A percentile compares a stretch with the other conserved stretches of the same genome.
Evolutionary conservation across 2,329 filamentous ascomycete genomes (phyloP).

Genomic region (Cladophialophora yegresii): DNA sequence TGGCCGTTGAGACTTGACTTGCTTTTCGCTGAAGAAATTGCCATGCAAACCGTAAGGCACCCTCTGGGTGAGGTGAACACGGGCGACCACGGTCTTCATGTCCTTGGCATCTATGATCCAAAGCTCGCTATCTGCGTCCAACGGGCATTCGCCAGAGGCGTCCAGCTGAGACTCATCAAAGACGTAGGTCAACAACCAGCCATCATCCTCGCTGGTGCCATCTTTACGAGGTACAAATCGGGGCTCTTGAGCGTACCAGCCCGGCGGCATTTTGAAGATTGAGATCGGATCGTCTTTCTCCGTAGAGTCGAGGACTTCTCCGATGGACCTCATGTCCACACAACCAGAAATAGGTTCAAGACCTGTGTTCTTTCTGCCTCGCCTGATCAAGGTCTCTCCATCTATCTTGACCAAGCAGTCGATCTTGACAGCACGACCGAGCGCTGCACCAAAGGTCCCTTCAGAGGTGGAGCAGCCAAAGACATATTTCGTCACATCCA

Average conservation of each 20-base stretch:
- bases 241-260: constrained; percentile 67
- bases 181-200: constrained; percentile 67
- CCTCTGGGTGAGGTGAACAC: constrained; percentile 62
- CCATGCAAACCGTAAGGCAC: constrained; percentile 71
- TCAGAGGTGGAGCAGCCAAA: constrained; percentile 67
- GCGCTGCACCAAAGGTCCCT: constrained; percentile 59
- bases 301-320: constrained; percentile 53
- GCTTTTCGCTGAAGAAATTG: constrained; percentile 59
- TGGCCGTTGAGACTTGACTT: constrained; percentile 54
- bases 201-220: constrained; percentile 60
- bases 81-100: constrained; percentile 63
- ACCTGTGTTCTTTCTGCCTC: constrained; percentile 52
- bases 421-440: constrained; percentile 67
- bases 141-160: constrained; percentile 49
- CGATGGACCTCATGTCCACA: constrained; percentile 60
- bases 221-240: constrained; percentile 60
- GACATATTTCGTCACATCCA: constrained; percentile 61
- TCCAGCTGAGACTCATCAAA: constrained; percentile 69
- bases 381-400: constrained; percentile 54
- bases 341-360: constrained; percentile 58
- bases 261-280: constrained; percentile 62
- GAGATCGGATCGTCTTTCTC: constrained; percentile 59
- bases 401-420: constrained; percentile 67
- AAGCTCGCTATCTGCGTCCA: constrained; percentile 59
- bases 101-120: constrained; percentile 67